Conservation (phyloP, 2,329 filamentous ascomycete species). For the Botrytis byssoidea region DNA sequence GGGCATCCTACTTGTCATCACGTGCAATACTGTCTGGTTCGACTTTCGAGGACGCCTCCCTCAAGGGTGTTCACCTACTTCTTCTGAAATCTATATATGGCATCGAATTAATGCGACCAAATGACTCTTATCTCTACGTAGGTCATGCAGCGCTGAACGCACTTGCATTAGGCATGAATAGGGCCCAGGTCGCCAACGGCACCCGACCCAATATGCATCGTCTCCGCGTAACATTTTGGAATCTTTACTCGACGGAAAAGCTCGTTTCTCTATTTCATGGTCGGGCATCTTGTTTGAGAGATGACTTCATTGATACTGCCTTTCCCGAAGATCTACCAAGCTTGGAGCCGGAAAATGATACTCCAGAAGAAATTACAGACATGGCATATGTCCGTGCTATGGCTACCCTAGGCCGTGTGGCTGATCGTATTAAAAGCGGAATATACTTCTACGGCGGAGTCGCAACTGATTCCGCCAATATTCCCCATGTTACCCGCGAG, state of each 20-base stretch:
- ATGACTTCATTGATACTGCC: neutral
- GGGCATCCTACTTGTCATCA: constrained; percentile 1
- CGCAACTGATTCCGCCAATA: neutral
- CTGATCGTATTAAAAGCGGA: neutral
- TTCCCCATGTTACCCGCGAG: neutral
- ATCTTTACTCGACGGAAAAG: constrained; percentile 5
- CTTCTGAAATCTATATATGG: neutral
- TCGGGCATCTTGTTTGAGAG: neutral
- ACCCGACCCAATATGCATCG: neutral
- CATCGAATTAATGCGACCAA: neutral
- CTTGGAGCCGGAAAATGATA: neutral
- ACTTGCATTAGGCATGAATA: neutral
- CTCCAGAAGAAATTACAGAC: neutral
- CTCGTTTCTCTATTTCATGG: neutral
- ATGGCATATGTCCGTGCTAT: constrained; percentile 8
- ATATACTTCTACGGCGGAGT: neutral
- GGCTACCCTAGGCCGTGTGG: neutral
- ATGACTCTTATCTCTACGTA: neutral
- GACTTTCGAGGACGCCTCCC: constrained; percentile 2
- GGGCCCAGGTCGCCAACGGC: constrained; percentile 5
- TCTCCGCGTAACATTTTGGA: constrained; percentile 1
- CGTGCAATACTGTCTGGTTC: constrained; percentile 2
- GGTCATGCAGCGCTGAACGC: neutral
- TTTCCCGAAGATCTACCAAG: neutral
- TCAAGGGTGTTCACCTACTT: constrained; percentile 1